Evolutionary conservation across 169 alveolate genomes (phyloP).

Genomic region (Besnoitia besnoiti): DNA sequence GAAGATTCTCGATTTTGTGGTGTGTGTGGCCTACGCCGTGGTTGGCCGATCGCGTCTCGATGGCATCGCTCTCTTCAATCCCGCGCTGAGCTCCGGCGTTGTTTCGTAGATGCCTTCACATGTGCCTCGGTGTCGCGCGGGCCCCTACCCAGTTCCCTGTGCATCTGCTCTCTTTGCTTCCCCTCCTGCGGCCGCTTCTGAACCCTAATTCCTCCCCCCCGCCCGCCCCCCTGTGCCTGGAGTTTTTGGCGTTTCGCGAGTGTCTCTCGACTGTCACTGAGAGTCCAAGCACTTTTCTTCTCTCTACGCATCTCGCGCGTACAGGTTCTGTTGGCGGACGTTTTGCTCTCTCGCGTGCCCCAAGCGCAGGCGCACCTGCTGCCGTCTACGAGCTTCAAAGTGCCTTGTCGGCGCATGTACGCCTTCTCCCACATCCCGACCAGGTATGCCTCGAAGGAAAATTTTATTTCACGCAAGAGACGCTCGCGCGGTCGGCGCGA

Average conservation of each 20-base stretch:
- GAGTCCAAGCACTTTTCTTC: not conserved
- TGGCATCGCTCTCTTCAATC: no score
- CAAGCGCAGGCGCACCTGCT: not conserved
- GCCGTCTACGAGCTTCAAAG: not conserved
- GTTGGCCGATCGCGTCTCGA: no score
- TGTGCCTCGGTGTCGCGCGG: no score
- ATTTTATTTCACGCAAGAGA: not conserved
- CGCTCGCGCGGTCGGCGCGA: no score
- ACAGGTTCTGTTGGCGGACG: slow-evolving; percentile 49
- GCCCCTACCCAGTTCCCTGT: no score
- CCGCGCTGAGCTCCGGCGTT: no score
- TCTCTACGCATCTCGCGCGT: not conserved
- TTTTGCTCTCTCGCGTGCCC: slow-evolving; percentile 53
- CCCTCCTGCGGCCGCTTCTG: not conserved
- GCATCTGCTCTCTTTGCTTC: no score
- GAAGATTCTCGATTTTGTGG: no score
- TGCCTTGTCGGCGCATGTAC: slow-evolving; percentile 43
- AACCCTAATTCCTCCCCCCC: not conserved
- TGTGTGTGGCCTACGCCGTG: no score
- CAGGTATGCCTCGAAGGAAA: not conserved
- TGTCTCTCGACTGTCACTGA: not conserved
- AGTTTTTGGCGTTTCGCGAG: not conserved
- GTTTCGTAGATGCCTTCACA: no score
- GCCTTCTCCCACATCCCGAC: slow-evolving; percentile 45
- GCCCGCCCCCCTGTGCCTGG: no score